A percentile compares a stretch with the other conserved stretches of the same genome.
phyloP scores from a whole-genome alignment of 1,139 yeast species.

The Groenewaldozyma auringiensis region DNA sequence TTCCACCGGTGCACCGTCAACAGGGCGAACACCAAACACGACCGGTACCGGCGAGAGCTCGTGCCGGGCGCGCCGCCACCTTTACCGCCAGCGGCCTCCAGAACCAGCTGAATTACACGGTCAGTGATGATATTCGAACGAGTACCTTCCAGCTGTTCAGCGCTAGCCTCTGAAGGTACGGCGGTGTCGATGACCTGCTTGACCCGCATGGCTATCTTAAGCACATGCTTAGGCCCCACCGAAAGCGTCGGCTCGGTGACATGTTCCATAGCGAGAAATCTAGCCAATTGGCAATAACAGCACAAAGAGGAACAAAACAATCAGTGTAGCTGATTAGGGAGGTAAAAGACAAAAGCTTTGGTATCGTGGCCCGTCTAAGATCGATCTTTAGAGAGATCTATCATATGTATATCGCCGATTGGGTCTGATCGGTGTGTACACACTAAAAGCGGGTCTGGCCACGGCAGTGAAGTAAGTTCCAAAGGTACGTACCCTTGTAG shows the following conservation, averaged over 20 bases:
- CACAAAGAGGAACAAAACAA: neutral
- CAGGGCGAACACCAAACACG: conserved; percentile 60
- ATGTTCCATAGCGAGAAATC: neutral
- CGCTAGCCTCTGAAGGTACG: conserved; percentile 56
- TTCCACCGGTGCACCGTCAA: conserved; percentile 78
- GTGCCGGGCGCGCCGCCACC: conserved; percentile 53
- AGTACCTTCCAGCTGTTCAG: conserved; percentile 43
- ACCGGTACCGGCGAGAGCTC: conserved; percentile 55
- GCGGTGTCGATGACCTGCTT: conserved; percentile 64
- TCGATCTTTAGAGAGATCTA: too few relatives aligned
- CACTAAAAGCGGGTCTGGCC: too few relatives aligned
- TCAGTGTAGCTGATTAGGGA: too few relatives aligned
- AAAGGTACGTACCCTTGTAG: too few relatives aligned
- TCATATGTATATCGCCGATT: too few relatives aligned
- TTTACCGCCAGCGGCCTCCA: conserved; percentile 75
- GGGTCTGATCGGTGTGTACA: too few relatives aligned
- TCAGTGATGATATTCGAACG: conserved; percentile 58
- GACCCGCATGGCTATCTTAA: conserved; percentile 66
- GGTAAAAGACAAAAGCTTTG: too few relatives aligned
- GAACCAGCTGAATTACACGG: conserved; percentile 51
- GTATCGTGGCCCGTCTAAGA: too few relatives aligned
- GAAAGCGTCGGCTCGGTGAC: conserved; percentile 13
- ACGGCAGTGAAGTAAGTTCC: too few relatives aligned
- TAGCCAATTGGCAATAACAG: neutral
- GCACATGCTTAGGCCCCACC: conserved; percentile 44